Base-by-base conservation (phyloP, 345 rosid genomes). In the Pelargonium nanum region DNA sequence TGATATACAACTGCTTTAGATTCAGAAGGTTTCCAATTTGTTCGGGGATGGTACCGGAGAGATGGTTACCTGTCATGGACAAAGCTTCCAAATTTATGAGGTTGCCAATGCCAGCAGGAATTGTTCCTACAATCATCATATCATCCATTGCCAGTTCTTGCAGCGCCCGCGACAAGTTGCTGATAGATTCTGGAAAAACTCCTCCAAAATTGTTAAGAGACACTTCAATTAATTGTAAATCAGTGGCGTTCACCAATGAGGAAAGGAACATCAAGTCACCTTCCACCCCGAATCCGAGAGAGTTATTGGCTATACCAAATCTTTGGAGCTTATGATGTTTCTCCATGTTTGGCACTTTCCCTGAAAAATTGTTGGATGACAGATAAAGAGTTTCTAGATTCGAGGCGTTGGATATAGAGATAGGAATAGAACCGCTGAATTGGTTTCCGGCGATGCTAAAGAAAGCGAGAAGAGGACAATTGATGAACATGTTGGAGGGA, bases 181-280 rank as follows among this genome's bases (percentile, higher is more conserved):
- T 52, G 12, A 63, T 17, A 20, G 68, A 56, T 51, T 21, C 28
- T 0, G 57, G 70, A 22, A 68, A 48, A 8, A 26, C 32, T 4
- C 68, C 68, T 34, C 6, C 6, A 23, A 69, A 57, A n/a, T 1
- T 48, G 17, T 62, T 58, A 17, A 19, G 15, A 23, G 26, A 21
- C 1, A 60, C 10, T 20, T 4, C 1, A 7, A 69, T 4, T 0
- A 1, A 9, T 15, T 15, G 26, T 51, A 52, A 59, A 2, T 24
- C 32, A 21, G 58, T 69, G 64, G 25, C 22, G 44, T 62, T 68
- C 52, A 32, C 48, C n/a, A 69, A 21, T 13, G 68, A 69, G n/a
- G 24, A 15, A 23, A 69, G 24, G 52, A 69, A 63, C n/a, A 53
- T 40, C 4, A 69, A 20, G 24, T 69, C 72, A 55, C 26, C 30